These are phyloP conservation scores for Arachis hypogaea DNA, from an alignment of 306 rosid species.

Conservation along the genomic window DNA sequence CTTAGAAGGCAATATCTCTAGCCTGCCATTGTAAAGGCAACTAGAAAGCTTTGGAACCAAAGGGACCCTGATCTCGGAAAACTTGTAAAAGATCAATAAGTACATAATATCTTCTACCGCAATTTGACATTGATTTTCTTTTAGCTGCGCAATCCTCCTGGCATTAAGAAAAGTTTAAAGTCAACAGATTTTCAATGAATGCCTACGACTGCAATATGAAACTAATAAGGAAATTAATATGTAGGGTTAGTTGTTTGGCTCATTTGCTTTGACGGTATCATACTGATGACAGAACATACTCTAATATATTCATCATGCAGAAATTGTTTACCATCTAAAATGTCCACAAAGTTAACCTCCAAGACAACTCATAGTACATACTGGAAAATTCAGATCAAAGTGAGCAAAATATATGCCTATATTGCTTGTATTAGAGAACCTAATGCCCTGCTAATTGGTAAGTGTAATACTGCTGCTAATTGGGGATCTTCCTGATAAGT, in stretches of 20 bases:
- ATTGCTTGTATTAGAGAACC: neutral
- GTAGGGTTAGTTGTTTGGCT: slow-evolving; percentile 9
- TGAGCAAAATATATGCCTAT: neutral
- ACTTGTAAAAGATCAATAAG: slow-evolving; percentile 70
- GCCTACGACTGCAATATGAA: slow-evolving; percentile 19
- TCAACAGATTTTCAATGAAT: slow-evolving; percentile 34
- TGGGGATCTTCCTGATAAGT: neutral
- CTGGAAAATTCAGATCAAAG: slow-evolving; percentile 1
- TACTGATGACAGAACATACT: slow-evolving; percentile 39
- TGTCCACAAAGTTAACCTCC: slow-evolving; percentile 6
- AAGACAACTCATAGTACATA: neutral
- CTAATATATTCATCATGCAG: slow-evolving; percentile 36
- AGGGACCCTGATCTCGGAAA: slow-evolving; percentile 86
- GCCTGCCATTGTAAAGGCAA: slow-evolving; percentile 82
- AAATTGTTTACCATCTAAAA: slow-evolving; percentile 34
- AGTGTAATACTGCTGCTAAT: neutral
- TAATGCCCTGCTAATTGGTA: neutral
- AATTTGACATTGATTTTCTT: slow-evolving; percentile 79
- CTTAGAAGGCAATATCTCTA: slow-evolving; percentile 89
- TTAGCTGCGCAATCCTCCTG: slow-evolving; percentile 92
- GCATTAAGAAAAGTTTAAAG: slow-evolving; percentile 46
- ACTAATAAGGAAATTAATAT: slow-evolving; percentile 24
- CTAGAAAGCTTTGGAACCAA: slow-evolving; percentile 84
- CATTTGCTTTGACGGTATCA: slow-evolving; percentile 41
- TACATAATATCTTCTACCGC: slow-evolving; percentile 91